Base-by-base conservation (phyloP, 345 rosid species). In the Camelina laxa region DNA sequence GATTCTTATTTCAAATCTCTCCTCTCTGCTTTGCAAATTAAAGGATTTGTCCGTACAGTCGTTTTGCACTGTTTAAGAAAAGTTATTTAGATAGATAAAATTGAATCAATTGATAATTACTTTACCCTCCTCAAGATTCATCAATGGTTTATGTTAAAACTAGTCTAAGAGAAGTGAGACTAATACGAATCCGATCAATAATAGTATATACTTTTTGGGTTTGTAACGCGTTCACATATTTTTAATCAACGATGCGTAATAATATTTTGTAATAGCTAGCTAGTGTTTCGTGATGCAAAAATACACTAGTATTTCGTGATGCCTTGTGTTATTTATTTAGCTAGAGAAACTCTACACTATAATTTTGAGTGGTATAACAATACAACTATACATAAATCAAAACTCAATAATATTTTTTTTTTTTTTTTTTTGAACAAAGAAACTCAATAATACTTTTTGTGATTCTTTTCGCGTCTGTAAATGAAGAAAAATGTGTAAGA, bases 1-100 rank as follows among this genome's bases (percentile, higher is more conserved):
- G 72, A 70, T 77, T 70, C 76, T 56, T 27, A 27, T 27, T 70
- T 48, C 60, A 77, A 64, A 70, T 63, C 75, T 70, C 75, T 64
- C 14, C 21, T 54, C 33, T 48, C 42, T 4, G 20, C 65, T 64
- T 70, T 70, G 47, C 48, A 27, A n/a, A n/a, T n/a, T n/a, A n/a
- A 57, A 63, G 67, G 60, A 54, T 48, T 42, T 41, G 75, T 48
- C 80, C 76, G 76, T 77, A 76, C 80, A 27, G 36, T 24, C 36
- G 0, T 4, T 13, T 9, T 38, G 36, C 24, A 19, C 42, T 58
- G n/a, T 30, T 44, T 69, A 5, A 1, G 35, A 30, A 41, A n/a
- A 41, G n/a, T 58, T 30, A 6, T 30, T 42, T 15, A 38, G 38
- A 24, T 22, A 24, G 19, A 31, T 31, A 31, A 8, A 31, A 5